Conservation (phyloP, 1,284 basidiomycete genomes). For the Tilletia horrida region DNA sequence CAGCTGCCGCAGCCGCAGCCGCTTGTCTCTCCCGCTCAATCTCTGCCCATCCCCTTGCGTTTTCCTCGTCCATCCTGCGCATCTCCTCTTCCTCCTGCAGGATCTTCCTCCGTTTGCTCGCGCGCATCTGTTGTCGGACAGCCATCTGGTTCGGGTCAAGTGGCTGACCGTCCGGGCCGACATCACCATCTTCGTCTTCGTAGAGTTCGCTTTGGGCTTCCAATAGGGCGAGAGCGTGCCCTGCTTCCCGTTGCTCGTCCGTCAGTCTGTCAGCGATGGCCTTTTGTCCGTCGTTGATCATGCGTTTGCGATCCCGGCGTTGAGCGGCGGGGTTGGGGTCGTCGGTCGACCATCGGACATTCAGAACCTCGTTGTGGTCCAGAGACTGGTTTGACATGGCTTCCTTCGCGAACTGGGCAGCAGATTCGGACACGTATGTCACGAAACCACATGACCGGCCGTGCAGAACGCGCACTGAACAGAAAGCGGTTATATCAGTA, state of each 20-base stretch:
- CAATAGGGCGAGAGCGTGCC: conserved; percentile 31
- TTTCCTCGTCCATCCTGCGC: conserved; percentile 46
- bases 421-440: conserved; percentile 79
- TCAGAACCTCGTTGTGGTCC: conserved; percentile 95
- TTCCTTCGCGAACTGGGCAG: conserved; percentile 95
- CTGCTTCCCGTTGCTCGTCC: conserved; percentile 33
- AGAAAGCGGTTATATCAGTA: conserved; percentile 18
- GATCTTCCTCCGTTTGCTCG: conserved; percentile 36
- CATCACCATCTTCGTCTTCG: conserved; percentile 29
- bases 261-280: conserved; percentile 43
- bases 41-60: conserved; percentile 45
- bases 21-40: conserved; percentile 29
- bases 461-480: conserved; percentile 78
- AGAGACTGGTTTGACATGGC: conserved; percentile 98
- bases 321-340: conserved; percentile 47
- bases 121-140: conserved; percentile 22
- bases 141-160: not conserved
- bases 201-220: conserved; percentile 22
- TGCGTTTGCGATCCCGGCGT: conserved; percentile 35
- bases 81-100: conserved; percentile 40
- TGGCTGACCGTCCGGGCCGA: not conserved
- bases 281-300: conserved; percentile 35
- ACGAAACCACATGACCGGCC: conserved; percentile 96
- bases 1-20: conserved; percentile 21
- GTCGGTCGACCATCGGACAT: conserved; percentile 58